Evolutionary conservation across 805 yeast genomes (phyloP), one percentile per base, ranked within the genome.

Genomic region (Zygotorulaspora chibaensis): DNA sequence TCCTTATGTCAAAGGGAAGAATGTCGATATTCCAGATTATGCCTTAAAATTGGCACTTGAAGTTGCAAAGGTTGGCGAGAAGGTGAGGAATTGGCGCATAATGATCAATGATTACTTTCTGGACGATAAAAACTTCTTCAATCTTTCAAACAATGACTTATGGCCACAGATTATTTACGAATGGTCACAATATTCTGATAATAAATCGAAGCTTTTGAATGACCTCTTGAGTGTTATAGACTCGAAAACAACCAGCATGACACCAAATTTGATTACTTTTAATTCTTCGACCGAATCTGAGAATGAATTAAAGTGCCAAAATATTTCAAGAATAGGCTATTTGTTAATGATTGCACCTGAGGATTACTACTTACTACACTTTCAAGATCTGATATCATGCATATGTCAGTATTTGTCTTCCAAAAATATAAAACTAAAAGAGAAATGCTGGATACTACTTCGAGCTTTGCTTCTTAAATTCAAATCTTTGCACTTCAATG

Each of bases 231-330:
- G 53, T 1, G 48, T 55, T 1, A 55, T 58, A 6, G 60, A 56
- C 11, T 54, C 73, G 1, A 74, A 77, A 38, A 61, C 80, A 17
- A 67, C 63, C 35, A 64, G 72, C 8, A 72, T 77, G 6, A 66
- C 81, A 0, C 75, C 84, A 2, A 80, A 82, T 16, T 69, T 85
- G 9, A 60, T 59, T 11, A 58, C 65, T 4, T 87, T 87, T 65
- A 81, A 77, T 30, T 53, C 62, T 2, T 83, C 90, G 81, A 83
- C 80, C 49, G 88, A 84, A 46, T 77, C 82, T 12, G 93, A 85
- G 54, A 71, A 77, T 11, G 75, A 75, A 30, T 66, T 68, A 20
- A 79, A 80, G 51, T 66, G 73, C 2, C 67, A 69, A 49, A 77
- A 80, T 37, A 58, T 90, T 38, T 76, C 77, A 45, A 74, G 95